Evolutionary conservation across 1,284 basidiomycete genomes (phyloP).

Genomic region (Volvariella volvacea): DNA sequence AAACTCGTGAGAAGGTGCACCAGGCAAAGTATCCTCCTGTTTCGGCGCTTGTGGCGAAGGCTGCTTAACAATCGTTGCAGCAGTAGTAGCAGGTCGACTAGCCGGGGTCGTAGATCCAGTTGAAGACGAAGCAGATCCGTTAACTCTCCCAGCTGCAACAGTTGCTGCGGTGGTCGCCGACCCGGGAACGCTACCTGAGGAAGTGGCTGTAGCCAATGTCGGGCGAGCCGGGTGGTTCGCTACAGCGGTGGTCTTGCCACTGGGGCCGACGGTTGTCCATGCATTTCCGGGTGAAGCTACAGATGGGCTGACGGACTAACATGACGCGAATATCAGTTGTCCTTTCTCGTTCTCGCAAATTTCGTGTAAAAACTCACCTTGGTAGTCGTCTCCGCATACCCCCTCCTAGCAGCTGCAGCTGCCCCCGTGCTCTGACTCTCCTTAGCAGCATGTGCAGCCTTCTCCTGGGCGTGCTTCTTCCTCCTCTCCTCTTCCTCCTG

Average conservation of each 20-base stretch:
- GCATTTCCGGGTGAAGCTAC: slow-evolving; percentile 39
- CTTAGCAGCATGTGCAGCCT: slow-evolving; percentile 32
- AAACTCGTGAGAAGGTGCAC: slow-evolving; percentile 82
- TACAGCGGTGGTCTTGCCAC: slow-evolving; percentile 52
- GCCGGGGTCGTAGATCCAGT: slow-evolving; percentile 18
- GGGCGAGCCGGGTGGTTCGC: slow-evolving; percentile 25
- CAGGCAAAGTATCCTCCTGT: slow-evolving; percentile 49
- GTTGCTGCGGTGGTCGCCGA: too few species aligned
- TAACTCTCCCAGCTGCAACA: background rate
- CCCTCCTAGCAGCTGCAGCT: slow-evolving; percentile 54
- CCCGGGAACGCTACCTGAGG: slow-evolving; percentile 6
- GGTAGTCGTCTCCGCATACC: slow-evolving; percentile 73
- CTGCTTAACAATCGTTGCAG: slow-evolving; percentile 28
- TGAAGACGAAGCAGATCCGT: slow-evolving; percentile 7
- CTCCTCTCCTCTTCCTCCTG: slow-evolving; percentile 93
- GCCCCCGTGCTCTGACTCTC: slow-evolving; percentile 40
- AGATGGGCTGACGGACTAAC: slow-evolving; percentile 10
- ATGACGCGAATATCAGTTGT: too few species aligned
- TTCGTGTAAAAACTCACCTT: too few species aligned
- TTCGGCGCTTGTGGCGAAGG: slow-evolving; percentile 30
- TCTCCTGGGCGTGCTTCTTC: slow-evolving; percentile 44
- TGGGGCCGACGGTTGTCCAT: slow-evolving; percentile 84
- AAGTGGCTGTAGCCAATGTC: slow-evolving; percentile 17
- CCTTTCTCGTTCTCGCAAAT: too few species aligned
- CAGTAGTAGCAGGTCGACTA: slow-evolving; percentile 22